Conservation (phyloP, 768 basidiomycete species). For the Saitozyma podzolica region DNA sequence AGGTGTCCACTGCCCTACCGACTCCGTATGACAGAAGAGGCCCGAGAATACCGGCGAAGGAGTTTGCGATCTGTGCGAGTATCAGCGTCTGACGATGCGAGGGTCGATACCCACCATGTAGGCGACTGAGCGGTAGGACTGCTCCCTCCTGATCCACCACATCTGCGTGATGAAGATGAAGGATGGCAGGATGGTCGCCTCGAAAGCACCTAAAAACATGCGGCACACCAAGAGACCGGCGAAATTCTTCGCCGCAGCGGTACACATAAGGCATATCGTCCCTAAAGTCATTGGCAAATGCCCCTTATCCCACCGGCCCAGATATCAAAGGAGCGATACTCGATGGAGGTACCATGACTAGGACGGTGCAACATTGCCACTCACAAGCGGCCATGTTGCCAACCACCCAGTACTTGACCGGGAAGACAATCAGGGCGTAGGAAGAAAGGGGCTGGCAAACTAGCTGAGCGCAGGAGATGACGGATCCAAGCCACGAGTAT, state of each 20-base stretch:
- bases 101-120: slow-evolving; percentile 49
- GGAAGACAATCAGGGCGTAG: slow-evolving; percentile 38
- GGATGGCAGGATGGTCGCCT: slow-evolving; percentile 58
- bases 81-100: slow-evolving; percentile 54
- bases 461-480: slow-evolving; percentile 24
- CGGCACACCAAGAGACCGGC: slow-evolving; percentile 55
- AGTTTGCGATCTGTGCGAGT: slow-evolving; percentile 27
- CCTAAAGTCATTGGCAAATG: neutral
- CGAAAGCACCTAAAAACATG: slow-evolving; percentile 57
- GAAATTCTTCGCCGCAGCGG: slow-evolving; percentile 29
- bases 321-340: too few species aligned
- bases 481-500: slow-evolving; percentile 55
- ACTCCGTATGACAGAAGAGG: slow-evolving; percentile 31
- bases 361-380: neutral
- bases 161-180: slow-evolving; percentile 56
- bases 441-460: slow-evolving; percentile 32
- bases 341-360: too few species aligned
- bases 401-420: slow-evolving; percentile 44
- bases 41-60: slow-evolving; percentile 28
- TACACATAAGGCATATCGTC: neutral
- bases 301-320: too few species aligned
- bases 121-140: slow-evolving; percentile 24
- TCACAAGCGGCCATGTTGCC: slow-evolving; percentile 22
- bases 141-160: slow-evolving; percentile 41
- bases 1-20: slow-evolving; percentile 19